Evolutionary conservation across 108 stramenopile species (phyloP).

Genomic region (Parietichytrium sp.): DNA sequence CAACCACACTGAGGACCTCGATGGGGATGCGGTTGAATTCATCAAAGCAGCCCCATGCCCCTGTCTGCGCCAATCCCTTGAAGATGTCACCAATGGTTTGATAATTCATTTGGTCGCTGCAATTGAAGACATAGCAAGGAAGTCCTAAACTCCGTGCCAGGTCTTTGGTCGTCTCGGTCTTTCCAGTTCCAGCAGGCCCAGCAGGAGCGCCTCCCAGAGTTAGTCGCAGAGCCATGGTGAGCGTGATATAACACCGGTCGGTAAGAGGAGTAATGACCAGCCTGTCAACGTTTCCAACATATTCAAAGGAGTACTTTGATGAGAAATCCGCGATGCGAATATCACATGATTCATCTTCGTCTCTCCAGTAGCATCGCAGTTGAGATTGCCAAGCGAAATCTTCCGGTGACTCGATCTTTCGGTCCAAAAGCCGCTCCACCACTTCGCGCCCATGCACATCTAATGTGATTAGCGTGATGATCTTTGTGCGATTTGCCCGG

Average conservation of each 20-base stretch:
- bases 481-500: slow-evolving; percentile 40
- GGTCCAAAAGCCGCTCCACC: slow-evolving; percentile 31
- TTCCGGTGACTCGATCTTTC: slow-evolving; percentile 37
- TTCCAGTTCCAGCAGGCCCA: slow-evolving; percentile 59
- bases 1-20: slow-evolving; percentile 62
- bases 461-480: slow-evolving; percentile 49
- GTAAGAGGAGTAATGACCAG: slow-evolving; percentile 59
- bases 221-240: slow-evolving; percentile 54
- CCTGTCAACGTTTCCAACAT: slow-evolving; percentile 47
- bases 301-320: slow-evolving; percentile 48
- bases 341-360: slow-evolving; percentile 35
- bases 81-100: slow-evolving; percentile 66
- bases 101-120: slow-evolving; percentile 68
- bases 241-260: slow-evolving; percentile 54
- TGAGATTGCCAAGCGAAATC: slow-evolving; percentile 46
- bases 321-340: slow-evolving; percentile 52
- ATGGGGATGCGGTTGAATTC: slow-evolving; percentile 55
- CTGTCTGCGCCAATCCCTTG: slow-evolving; percentile 54
- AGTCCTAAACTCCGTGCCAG: slow-evolving; percentile 57
- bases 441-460: slow-evolving; percentile 50
- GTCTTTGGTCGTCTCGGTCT: slow-evolving; percentile 62
- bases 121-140: slow-evolving; percentile 67
- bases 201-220: slow-evolving; percentile 60
- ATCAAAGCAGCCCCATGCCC: slow-evolving; percentile 58
- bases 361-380: slow-evolving; percentile 46